Conservation (phyloP, 1,139 yeast species). For the Pneumocystis carinii region DNA sequence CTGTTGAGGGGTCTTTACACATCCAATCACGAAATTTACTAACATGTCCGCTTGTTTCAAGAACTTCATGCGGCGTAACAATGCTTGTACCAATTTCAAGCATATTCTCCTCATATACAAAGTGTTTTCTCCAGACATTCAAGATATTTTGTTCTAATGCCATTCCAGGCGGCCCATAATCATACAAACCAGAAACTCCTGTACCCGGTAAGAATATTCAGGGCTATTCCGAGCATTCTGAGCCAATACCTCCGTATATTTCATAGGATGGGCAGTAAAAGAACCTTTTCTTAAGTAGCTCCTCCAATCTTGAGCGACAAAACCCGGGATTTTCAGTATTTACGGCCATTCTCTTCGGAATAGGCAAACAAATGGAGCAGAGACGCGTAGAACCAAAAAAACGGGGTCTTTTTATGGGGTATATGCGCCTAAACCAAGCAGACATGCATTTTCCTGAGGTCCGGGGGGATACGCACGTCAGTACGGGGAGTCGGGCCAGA, state of each 20-base stretch:
- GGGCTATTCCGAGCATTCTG: not conserved
- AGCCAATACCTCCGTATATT: slow-evolving; percentile 46
- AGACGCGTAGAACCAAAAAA: not conserved
- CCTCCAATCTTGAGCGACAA: slow-evolving; percentile 75
- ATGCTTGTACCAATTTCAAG: slow-evolving; percentile 95
- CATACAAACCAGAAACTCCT: slow-evolving; percentile 95
- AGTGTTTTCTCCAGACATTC: slow-evolving; percentile 96
- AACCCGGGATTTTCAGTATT: slow-evolving; percentile 24
- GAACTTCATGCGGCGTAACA: slow-evolving; percentile 93
- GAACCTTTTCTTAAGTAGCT: slow-evolving; percentile 84
- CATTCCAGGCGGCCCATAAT: slow-evolving; percentile 99
- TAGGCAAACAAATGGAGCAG: not conserved
- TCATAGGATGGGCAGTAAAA: slow-evolving; percentile 96
- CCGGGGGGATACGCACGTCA: not conserved
- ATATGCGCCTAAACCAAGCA: not conserved
- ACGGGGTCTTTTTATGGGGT: not conserved
- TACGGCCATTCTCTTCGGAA: not conserved
- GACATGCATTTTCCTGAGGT: not conserved
- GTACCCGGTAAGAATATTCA: not conserved
- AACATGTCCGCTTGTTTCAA: slow-evolving; percentile 97
- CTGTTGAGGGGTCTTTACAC: slow-evolving; percentile 90
- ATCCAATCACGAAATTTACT: slow-evolving; percentile 99
- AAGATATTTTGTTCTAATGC: slow-evolving; percentile 91
- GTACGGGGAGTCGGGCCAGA: not conserved
- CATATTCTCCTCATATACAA: slow-evolving; percentile 95